phyloP scores from a whole-genome alignment of 768 basidiomycete species.

The Trametes cinnabarina region DNA sequence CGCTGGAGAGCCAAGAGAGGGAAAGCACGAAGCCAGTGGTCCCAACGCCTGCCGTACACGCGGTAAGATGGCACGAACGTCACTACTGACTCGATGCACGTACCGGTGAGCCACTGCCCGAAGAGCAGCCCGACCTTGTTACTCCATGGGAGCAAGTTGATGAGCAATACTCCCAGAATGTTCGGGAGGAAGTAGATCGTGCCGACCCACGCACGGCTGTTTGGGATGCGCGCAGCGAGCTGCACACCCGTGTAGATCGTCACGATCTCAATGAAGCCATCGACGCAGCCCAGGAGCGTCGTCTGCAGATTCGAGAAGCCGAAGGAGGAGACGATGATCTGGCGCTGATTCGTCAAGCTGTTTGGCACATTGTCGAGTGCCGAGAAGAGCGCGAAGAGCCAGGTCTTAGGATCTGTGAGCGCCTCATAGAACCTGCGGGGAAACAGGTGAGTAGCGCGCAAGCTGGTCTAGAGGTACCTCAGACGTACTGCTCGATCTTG shows the following conservation, averaged over 20 bases:
- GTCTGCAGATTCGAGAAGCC: constrained; percentile 65
- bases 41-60: constrained; percentile 38
- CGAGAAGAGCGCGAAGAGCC: constrained; percentile 71
- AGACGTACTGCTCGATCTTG: constrained; percentile 72
- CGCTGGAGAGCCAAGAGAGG: constrained; percentile 61
- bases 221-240: constrained; percentile 52
- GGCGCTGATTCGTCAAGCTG: constrained; percentile 62
- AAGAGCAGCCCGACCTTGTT: constrained; percentile 67
- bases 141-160: constrained; percentile 63
- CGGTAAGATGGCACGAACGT: too few species aligned
- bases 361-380: constrained; percentile 63
- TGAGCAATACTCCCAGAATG: constrained; percentile 57
- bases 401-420: constrained; percentile 66
- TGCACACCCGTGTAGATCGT: constrained; percentile 68
- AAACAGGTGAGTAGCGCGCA: too few species aligned
- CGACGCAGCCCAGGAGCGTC: constrained; percentile 66
- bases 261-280: constrained; percentile 62
- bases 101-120: constrained; percentile 53
- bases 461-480: too few species aligned
- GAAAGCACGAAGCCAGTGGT: constrained; percentile 60
- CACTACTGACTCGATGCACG: background rate
- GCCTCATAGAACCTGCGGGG: constrained; percentile 74
- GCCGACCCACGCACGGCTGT: constrained; percentile 63
- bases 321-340: constrained; percentile 63
- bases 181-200: constrained; percentile 64